Base-by-base conservation (phyloP, 805 yeast genomes). In the Starmerella apicola region DNA sequence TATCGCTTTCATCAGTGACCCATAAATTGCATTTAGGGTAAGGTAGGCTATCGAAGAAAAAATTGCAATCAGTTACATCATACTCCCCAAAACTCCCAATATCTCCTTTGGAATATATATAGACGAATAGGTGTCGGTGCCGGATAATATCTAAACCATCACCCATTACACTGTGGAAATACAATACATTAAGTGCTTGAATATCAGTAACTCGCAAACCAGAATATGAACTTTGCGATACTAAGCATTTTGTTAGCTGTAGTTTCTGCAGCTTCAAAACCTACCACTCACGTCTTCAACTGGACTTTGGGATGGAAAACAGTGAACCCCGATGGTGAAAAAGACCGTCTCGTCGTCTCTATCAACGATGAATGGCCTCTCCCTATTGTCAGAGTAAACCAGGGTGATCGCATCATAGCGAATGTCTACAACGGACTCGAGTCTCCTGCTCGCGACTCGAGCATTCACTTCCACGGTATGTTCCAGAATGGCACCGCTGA, bases 381-480 rank as follows among this genome's bases (percentile, higher is more conserved):
- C 70, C 98, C 98, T n/a, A 71, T 71, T 38, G 62, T 88, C 50
- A 66, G 72, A 36, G 85, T 82, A 48, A 68, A 71, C 50, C 77
- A 73, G 57, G 93, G 94, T 51, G 98, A 91, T 62, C 68, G 79
- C 12, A 68, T 91, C 37, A 60, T 77, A 42, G 63, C 84, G 29
- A 73, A 78, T 53, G 68, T 88, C 61, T 75, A 72, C 48, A 91
- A 91, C 56, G 84, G 83, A 23, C 72, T 86, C 41, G 66, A 57
- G 19, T 72, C 74, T 55, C 55, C 55, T 6, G 39, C 37, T 20
- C 67, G 72, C 37, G 77, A 76, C 62, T 81, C 95, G 30, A 63
- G 88, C 5, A 60, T 88, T 53, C 98, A 91, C 64, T 83, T 84
- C 76, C 98, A 88, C 63, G 98, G 98, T 41, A 56, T 91, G 57